A percentile compares a stretch with the other conserved stretches of the same genome.
Evolutionary conservation across 2,329 filamentous ascomycete species (phyloP).

Genomic region (Aspergillus amoenus): DNA sequence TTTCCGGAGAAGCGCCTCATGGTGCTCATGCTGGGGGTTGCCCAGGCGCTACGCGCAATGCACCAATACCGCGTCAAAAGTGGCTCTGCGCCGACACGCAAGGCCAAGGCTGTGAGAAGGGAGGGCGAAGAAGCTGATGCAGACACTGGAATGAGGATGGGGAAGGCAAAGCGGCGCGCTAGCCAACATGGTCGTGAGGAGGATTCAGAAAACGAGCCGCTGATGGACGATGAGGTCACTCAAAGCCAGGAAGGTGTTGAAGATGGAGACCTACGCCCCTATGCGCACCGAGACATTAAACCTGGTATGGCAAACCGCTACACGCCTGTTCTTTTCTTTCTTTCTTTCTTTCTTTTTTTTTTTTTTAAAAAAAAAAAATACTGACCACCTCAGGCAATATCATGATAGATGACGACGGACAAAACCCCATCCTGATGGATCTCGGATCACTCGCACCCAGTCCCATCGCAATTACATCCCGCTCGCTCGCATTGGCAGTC

Average conservation of each 20-base stretch:
- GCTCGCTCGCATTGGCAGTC: conserved; percentile 84
- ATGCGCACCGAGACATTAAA: conserved; percentile 96
- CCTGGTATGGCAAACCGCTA: conserved; percentile 63
- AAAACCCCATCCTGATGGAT: conserved; percentile 92
- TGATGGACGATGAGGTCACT: conserved; percentile 77
- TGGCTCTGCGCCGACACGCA: conserved; percentile 54
- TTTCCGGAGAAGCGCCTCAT: conserved; percentile 89
- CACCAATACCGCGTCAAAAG: conserved; percentile 75
- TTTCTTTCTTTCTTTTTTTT: too few relatives aligned
- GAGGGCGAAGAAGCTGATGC: conserved; percentile 58
- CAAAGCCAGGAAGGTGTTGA: conserved; percentile 66
- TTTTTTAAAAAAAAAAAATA: neutral
- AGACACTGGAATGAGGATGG: conserved; percentile 37
- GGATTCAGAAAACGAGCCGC: conserved; percentile 74
- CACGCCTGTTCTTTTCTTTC: neutral
- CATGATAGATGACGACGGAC: conserved; percentile 93
- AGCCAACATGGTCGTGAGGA: conserved; percentile 54
- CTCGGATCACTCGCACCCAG: conserved; percentile 86
- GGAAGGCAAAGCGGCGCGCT: conserved; percentile 40
- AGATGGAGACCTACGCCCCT: conserved; percentile 71
- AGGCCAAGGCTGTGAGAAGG: conserved; percentile 55
- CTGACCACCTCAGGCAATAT: conserved; percentile 67
- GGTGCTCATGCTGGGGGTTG: conserved; percentile 88
- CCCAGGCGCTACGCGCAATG: conserved; percentile 83
- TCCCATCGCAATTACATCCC: conserved; percentile 83